Base-by-base conservation (phyloP, 139 green algal genomes). In the Picochlorum sp. region DNA sequence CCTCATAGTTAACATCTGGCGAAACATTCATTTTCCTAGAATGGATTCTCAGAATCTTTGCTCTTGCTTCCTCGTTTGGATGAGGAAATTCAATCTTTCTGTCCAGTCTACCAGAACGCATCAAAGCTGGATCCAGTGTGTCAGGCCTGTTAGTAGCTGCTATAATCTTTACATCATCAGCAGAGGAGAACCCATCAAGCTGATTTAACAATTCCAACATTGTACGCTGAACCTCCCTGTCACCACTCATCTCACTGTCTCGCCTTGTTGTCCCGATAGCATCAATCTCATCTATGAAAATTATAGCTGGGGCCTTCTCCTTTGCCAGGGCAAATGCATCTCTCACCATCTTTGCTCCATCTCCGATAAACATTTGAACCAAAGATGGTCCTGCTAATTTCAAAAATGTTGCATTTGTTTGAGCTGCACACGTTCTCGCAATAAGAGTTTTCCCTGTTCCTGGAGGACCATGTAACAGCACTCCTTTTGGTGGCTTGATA, bases 51-150 rank as follows among this genome's bases (percentile, higher is more conserved):
- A 98, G 41, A 70, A 99, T 99, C 65, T 95, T 94, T 41, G 91
- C 91, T 5, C 93, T 80, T 2, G 91, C 90, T 60, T 97, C 87
- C 66, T 98, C 92, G 33, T 85, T 94, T 29, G 93, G 93, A 72
- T 98, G 93, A 3, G 93, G 93, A 75, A 99, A 97, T 86, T 99
- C 93, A 50, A 99, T 97, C 77, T 99, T 99, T 44, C 93, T 77
- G 61, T 98, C 93, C 28, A 99, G 73, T 2, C 93, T 83, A 3
- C 93, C 85, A 4, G 79, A 94, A 24, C 93, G 84, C 89, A 99
- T 89, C 20, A 99, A 79, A 12, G 93, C 93, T 5, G 93, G 93
- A 67, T 99, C 93, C 45, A 99, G 74, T 62, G 96, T 98, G 74
- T 99, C 93, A 9, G 93, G 86, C 8, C 93, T 72, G 79, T 99